phyloP scores from a whole-genome alignment of 768 basidiomycete species.

The Boletales sp. region DNA sequence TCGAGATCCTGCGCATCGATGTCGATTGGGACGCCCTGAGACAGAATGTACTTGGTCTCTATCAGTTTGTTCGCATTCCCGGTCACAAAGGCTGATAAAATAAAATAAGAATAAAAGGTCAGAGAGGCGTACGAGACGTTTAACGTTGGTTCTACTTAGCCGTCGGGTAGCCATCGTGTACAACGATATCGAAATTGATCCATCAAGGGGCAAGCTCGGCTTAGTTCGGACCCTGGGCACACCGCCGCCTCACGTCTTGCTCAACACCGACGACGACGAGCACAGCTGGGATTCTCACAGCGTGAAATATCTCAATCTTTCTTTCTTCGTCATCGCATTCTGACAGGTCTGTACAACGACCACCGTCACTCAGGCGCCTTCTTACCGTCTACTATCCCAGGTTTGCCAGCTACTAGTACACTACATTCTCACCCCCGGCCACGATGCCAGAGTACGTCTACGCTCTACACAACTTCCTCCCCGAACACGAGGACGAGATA shows the following conservation, averaged over 20 bases:
- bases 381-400: neutral
- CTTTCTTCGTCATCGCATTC: neutral
- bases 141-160: constrained; percentile 20
- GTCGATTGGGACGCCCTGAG: constrained; percentile 59
- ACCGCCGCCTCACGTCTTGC: constrained; percentile 7
- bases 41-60: constrained; percentile 84
- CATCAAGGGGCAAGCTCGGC: too few relatives aligned
- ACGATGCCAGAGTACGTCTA: constrained; percentile 82
- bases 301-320: too few relatives aligned
- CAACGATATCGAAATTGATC: too few relatives aligned
- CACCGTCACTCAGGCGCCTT: neutral
- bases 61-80: constrained; percentile 90
- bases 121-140: neutral
- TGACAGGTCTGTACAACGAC: constrained; percentile 2
- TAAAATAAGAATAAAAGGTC: neutral
- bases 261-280: constrained; percentile 16
- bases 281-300: neutral
- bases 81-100: constrained; percentile 86
- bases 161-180: constrained; percentile 19
- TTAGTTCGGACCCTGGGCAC: neutral
- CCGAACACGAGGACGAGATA: constrained; percentile 95
- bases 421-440: neutral
- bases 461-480: constrained; percentile 81
- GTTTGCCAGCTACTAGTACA: neutral
- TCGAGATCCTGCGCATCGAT: constrained; percentile 79